Evolutionary conservation across 345 rosid species (phyloP).

Genomic region (Hypericum perforatum): DNA sequence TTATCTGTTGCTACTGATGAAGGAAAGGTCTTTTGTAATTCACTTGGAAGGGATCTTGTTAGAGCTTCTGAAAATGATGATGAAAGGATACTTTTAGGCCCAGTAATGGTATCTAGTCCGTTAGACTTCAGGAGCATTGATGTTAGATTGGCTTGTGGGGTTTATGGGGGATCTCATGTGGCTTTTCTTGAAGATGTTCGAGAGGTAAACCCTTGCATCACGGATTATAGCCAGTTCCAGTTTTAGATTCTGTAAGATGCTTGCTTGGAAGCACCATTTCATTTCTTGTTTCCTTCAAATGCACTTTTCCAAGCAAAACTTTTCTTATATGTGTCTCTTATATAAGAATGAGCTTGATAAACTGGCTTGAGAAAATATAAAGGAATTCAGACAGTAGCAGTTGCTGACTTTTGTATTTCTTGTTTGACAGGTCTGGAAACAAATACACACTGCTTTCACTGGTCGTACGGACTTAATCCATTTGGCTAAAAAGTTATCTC

Average conservation of each 20-base stretch:
- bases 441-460: constrained; percentile 19
- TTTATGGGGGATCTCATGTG: constrained; percentile 29
- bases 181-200: constrained; percentile 38
- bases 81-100: constrained; percentile 24
- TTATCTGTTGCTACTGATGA: constrained; percentile 23
- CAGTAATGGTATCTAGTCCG: constrained; percentile 29
- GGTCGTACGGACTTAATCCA: constrained; percentile 22
- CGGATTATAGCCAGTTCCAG: too few species aligned
- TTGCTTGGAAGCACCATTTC: neutral
- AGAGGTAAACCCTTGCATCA: constrained; percentile 18
- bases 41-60: constrained; percentile 28
- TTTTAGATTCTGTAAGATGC: too few species aligned
- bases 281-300: neutral
- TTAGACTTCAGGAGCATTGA: constrained; percentile 32
- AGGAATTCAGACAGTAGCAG: too few species aligned
- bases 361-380: too few species aligned
- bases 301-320: too few species aligned
- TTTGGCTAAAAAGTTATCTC: constrained; percentile 23
- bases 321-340: too few species aligned
- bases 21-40: constrained; percentile 27
- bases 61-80: constrained; percentile 28
- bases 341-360: too few species aligned
- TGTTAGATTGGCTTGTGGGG: constrained; percentile 26
- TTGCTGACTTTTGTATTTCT: neutral
- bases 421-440: constrained; percentile 28